These are phyloP conservation scores for Cephalotrichum gorgonifer DNA, from an alignment of 2,329 filamentous ascomycete species.

Conservation along the genomic window DNA sequence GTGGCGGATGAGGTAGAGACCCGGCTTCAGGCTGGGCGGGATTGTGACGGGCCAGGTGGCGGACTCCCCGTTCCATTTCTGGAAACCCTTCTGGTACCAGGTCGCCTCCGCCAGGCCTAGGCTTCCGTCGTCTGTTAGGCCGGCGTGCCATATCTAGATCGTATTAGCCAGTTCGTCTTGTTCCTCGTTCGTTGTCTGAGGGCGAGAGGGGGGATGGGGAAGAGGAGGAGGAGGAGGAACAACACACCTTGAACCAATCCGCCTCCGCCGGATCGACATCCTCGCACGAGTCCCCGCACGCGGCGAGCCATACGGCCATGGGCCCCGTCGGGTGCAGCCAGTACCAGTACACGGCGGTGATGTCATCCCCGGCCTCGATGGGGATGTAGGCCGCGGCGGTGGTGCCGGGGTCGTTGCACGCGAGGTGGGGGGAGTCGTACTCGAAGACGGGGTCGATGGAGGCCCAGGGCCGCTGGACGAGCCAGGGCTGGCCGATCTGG, in stretches of 20 bases:
- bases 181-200: neutral
- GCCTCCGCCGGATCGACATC: slow-evolving; percentile 20
- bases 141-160: slow-evolving; percentile 2
- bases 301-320: slow-evolving; percentile 40
- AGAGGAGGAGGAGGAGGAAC: neutral
- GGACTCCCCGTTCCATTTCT: slow-evolving; percentile 35
- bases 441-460: slow-evolving; percentile 34
- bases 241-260: slow-evolving; percentile 21
- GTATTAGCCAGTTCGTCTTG: neutral
- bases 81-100: slow-evolving; percentile 16
- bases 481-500: slow-evolving; percentile 1
- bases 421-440: slow-evolving; percentile 27
- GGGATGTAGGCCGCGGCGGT: slow-evolving; percentile 26
- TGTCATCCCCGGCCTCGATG: slow-evolving; percentile 33
- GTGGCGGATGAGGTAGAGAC: slow-evolving; percentile 43
- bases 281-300: slow-evolving; percentile 27
- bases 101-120: neutral
- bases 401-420: slow-evolving; percentile 32
- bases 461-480: slow-evolving; percentile 9
- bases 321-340: slow-evolving; percentile 41
- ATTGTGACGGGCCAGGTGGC: slow-evolving; percentile 38
- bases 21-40: slow-evolving; percentile 31
- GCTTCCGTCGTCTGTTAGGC: neutral
- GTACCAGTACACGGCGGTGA: slow-evolving; percentile 37
- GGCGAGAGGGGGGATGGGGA: neutral